Conservation (phyloP, 2,329 filamentous ascomycete species). For the Colletotrichum sp. region DNA sequence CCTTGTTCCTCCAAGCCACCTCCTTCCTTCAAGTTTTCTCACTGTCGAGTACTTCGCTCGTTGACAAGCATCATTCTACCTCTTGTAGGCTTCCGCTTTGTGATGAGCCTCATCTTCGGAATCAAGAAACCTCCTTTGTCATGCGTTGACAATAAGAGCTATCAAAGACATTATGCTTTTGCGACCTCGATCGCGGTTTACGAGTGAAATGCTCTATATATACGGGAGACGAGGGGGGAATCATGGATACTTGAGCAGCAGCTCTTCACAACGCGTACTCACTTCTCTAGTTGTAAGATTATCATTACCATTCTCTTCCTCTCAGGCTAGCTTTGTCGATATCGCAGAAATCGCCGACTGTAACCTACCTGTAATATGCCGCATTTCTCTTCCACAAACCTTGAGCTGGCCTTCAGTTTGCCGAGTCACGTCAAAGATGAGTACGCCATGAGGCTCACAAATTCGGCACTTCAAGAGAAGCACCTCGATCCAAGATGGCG, state of each 20-base stretch:
- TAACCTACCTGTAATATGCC: neutral
- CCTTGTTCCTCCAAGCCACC: neutral
- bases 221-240: neutral
- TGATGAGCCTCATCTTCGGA: neutral
- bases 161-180: neutral
- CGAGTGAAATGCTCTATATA: neutral
- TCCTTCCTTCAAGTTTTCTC: neutral
- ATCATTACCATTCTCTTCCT: neutral
- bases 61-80: neutral
- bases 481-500: neutral
- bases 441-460: constrained; percentile 1
- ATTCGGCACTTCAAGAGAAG: constrained; percentile 7
- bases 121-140: neutral
- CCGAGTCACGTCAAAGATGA: neutral
- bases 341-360: neutral
- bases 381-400: neutral
- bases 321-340: neutral
- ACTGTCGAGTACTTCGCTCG: neutral
- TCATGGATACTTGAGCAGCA: neutral
- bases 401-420: neutral
- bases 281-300: neutral
- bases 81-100: neutral
- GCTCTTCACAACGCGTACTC: neutral
- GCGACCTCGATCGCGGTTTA: neutral
- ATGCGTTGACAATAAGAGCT: neutral